Base-by-base conservation (phyloP, 192 early-diverging fungal genomes). In the Gaertneriomyces sp. region DNA sequence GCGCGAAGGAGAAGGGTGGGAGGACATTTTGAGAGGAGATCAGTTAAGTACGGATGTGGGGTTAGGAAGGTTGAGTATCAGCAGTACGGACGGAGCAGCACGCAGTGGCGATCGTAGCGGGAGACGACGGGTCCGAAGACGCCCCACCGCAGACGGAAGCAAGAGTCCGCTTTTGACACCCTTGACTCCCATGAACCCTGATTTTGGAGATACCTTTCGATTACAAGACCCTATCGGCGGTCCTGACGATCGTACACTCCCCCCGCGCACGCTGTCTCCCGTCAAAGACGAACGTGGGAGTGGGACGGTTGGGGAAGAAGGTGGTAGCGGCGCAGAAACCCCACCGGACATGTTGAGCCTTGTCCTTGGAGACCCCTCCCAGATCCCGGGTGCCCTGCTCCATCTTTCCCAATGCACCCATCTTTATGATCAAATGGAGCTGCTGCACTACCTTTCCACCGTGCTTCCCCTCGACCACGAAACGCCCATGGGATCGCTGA, bases 381-480 rank as follows among this genome's bases (percentile, higher is more conserved):
- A 83, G 40, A 74, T 87, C 47, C 69, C 72, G 39, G 77, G 76
- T 11, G 90, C 92, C 9, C 77, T 86, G 17, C 72, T 70, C 2
- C 77, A 84, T 55, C 74, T 94, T 25, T 56, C 63, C 14, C 58
- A 62, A 20, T 90, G 88, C 11, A 79, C 85, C 6, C 90, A 91
- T 63, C 76, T 94, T 6, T 90, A 88, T 53, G 92, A 94, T 66
- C 92, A 94, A 70, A 79, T 88, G 59, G 88, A 92, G 65, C 63
- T 92, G 47, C 72, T 94, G 16, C 88, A 91, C 64, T 93, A 93
- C 66, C 69, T 92, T 5, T 64, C 75, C 40, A 89, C 90, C 1
- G 90, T 89, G 71, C 67, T 84, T 6, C 86, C 85, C 8, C 59
- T 80, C 9, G 81, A 86, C 8, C 83, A 77, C 57, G 25, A 63